phyloP scores from a whole-genome alignment of 2,329 filamentous ascomycete species.

The Trichophyton mentagrophytes region DNA sequence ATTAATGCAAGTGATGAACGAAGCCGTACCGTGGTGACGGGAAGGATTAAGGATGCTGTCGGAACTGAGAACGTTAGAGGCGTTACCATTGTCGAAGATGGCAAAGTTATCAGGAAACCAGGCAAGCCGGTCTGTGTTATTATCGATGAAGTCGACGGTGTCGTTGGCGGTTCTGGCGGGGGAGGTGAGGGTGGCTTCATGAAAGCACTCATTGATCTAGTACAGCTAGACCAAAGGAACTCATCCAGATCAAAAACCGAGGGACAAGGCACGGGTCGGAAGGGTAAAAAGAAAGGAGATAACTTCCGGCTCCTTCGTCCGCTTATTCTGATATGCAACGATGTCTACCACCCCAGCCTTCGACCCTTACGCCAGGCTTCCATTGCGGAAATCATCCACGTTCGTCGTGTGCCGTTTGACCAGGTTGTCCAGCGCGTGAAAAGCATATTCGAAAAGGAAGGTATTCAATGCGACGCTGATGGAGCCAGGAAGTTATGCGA shows the following conservation, averaged over 20 bases:
- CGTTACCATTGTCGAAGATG: constrained; percentile 37
- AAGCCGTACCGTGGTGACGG: constrained; percentile 77
- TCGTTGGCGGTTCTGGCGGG: constrained; percentile 63
- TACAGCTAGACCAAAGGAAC: constrained; percentile 77
- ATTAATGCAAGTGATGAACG: constrained; percentile 97
- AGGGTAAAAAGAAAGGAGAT: constrained; percentile 61
- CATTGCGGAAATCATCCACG: constrained; percentile 79
- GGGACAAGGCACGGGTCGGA: constrained; percentile 17
- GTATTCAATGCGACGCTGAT: constrained; percentile 76
- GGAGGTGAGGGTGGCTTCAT: constrained; percentile 82
- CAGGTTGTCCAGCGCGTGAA: constrained; percentile 73
- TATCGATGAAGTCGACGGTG: constrained; percentile 93
- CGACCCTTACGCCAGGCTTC: constrained; percentile 73
- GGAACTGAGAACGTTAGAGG: constrained; percentile 86
- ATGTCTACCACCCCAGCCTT: constrained; percentile 84
- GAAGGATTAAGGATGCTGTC: constrained; percentile 77
- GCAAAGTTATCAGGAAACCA: constrained; percentile 49
- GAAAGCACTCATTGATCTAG: constrained; percentile 83
- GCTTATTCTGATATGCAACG: constrained; percentile 90
- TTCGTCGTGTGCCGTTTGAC: constrained; percentile 77
- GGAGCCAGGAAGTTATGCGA: constrained; percentile 63
- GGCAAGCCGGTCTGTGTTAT: constrained; percentile 85
- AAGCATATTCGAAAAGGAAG: constrained; percentile 74
- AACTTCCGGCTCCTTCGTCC: constrained; percentile 78
- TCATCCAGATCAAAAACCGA: constrained; percentile 24